Percentiles rank a stretch among this genome's conserved stretches.
These are phyloP conservation scores for Candida chauliodis DNA, from an alignment of 805 yeast species.

Conservation along the genomic window DNA sequence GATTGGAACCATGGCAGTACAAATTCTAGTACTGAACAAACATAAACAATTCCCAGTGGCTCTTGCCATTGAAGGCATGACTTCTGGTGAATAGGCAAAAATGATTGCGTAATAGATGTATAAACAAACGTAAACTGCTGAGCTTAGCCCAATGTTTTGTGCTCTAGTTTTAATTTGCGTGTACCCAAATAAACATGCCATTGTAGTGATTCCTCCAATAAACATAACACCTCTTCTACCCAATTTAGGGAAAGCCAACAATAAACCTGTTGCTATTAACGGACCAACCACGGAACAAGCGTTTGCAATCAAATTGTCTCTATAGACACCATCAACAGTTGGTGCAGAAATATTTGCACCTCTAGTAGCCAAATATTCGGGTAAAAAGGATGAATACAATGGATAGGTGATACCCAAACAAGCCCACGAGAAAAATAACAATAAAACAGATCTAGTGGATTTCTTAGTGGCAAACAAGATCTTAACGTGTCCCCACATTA, in stretches of 20 bases:
- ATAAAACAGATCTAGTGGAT: constrained; percentile 37
- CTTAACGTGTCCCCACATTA: constrained; percentile 32
- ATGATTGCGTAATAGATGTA: constrained; percentile 32
- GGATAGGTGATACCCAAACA: constrained; percentile 55
- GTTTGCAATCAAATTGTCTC: constrained; percentile 26
- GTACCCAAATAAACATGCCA: constrained; percentile 58
- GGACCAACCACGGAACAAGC: constrained; percentile 28
- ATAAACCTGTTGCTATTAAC: constrained; percentile 24
- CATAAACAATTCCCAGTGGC: constrained; percentile 37
- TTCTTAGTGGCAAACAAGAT: constrained; percentile 38
- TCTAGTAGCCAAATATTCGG: constrained; percentile 46
- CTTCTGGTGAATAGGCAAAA: constrained; percentile 38
- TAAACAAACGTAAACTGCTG: constrained; percentile 45
- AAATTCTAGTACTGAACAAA: constrained; percentile 29
- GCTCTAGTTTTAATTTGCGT: constrained; percentile 53
- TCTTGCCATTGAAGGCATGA: constrained; percentile 31
- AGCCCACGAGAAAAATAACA: constrained; percentile 48
- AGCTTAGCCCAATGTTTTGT: constrained; percentile 41
- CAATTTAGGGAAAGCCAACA: constrained; percentile 21
- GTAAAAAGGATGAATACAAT: constrained; percentile 49
- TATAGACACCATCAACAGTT: constrained; percentile 17
- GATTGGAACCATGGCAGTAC: constrained; percentile 36
- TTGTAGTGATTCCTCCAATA: constrained; percentile 49
- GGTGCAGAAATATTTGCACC: constrained; percentile 46
- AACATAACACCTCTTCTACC: constrained; percentile 60